These are phyloP conservation scores for Ogataea nonfermentans DNA, from an alignment of 805 yeast species.

Conservation along the genomic window DNA sequence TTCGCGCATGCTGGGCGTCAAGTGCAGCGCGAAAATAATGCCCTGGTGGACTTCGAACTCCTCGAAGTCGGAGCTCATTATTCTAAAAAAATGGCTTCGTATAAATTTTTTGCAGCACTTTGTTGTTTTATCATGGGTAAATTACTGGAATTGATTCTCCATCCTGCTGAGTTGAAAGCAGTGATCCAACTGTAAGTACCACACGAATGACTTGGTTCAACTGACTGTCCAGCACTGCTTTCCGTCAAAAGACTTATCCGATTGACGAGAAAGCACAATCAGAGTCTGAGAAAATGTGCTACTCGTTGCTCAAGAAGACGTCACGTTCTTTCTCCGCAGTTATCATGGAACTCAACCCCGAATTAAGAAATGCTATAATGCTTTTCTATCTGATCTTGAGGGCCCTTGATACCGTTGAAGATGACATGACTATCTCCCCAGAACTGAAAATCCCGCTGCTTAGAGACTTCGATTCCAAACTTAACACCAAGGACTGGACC, in stretches of 20 bases:
- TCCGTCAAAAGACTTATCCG: slow-evolving; percentile 55
- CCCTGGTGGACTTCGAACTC: slow-evolving; percentile 59
- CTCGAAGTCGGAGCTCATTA: slow-evolving; percentile 10
- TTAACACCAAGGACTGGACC: slow-evolving; percentile 72
- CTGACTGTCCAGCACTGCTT: slow-evolving; percentile 35
- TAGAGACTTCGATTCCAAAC: slow-evolving; percentile 61
- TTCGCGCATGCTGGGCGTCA: slow-evolving; percentile 46
- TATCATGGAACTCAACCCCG: slow-evolving; percentile 87
- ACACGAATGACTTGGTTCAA: slow-evolving; percentile 9
- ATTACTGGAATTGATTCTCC: slow-evolving; percentile 53
- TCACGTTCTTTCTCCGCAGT: slow-evolving; percentile 96
- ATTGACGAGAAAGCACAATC: slow-evolving; percentile 40
- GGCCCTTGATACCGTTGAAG: slow-evolving; percentile 94
- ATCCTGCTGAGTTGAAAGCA: slow-evolving; percentile 71
- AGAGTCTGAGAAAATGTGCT: slow-evolving; percentile 59
- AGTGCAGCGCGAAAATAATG: slow-evolving; percentile 59
- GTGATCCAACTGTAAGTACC: slow-evolving; percentile 56
- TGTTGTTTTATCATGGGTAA: slow-evolving; percentile 50
- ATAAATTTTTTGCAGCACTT: slow-evolving; percentile 1
- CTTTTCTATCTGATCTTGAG: slow-evolving; percentile 82
- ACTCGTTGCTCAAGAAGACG: slow-evolving; percentile 60
- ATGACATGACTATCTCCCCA: slow-evolving; percentile 84
- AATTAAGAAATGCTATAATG: slow-evolving; percentile 76
- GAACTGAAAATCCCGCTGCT: slow-evolving; percentile 71
- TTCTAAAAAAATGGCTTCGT: slow-evolving; percentile 1